A percentile compares a stretch with the other conserved stretches of the same genome.
Evolutionary conservation across 2,329 filamentous ascomycete species (phyloP).

Genomic region (Fusarium siculi): DNA sequence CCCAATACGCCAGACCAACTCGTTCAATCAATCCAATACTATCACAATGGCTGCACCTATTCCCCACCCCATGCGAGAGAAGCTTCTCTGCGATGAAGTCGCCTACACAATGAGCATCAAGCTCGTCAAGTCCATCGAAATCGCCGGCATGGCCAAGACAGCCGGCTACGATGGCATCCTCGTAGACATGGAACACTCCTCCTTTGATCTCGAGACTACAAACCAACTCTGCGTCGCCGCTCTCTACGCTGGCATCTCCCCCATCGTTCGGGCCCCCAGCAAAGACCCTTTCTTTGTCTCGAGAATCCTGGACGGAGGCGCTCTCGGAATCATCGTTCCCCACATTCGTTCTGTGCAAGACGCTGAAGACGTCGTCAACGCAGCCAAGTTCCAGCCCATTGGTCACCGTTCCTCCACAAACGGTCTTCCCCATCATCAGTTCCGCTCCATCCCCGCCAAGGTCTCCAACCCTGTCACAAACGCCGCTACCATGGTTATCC

Average conservation of each 20-base stretch:
- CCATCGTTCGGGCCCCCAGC: constrained; percentile 40
- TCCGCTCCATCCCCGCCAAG: constrained; percentile 37
- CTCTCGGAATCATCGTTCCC: constrained; percentile 42
- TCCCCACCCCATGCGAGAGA: constrained; percentile 42
- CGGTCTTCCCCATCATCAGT: constrained; percentile 36
- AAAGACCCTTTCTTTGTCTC: constrained; percentile 44
- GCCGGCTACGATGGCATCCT: constrained; percentile 50
- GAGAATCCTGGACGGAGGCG: constrained; percentile 41
- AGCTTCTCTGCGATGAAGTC: constrained; percentile 41
- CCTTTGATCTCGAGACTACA: constrained; percentile 48
- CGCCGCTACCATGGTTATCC: constrained; percentile 40
- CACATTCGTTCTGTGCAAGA: constrained; percentile 41
- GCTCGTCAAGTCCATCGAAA: constrained; percentile 45
- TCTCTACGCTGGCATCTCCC: constrained; percentile 44
- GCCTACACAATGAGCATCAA: constrained; percentile 47
- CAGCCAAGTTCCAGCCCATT: constrained; percentile 43
- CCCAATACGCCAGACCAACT: no score
- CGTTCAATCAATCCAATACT: no score
- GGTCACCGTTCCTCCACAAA: constrained; percentile 39
- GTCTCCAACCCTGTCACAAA: constrained; percentile 35
- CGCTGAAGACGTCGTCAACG: constrained; percentile 41
- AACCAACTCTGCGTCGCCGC: constrained; percentile 47
- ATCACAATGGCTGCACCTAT: constrained; percentile 35
- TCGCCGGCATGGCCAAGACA: constrained; percentile 49
- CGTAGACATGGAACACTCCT: constrained; percentile 53